Evolutionary conservation across 164 flowering plant genomes (phyloP).

Genomic region (Cinnamomum micranthum): DNA sequence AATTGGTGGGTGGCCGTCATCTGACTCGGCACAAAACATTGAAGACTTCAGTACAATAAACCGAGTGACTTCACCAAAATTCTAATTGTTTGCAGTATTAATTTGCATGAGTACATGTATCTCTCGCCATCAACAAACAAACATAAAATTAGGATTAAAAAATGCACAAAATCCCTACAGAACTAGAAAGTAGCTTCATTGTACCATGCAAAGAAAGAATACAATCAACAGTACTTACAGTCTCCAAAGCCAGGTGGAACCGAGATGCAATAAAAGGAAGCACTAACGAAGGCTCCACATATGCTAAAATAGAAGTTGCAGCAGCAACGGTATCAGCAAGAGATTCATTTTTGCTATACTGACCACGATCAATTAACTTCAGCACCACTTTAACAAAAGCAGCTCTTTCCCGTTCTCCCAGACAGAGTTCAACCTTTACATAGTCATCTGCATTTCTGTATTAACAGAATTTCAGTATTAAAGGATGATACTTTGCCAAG

Average conservation of each 20-base stretch:
- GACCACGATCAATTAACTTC: constrained; percentile 93
- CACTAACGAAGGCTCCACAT: constrained; percentile 85
- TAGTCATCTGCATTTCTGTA: constrained; percentile 43
- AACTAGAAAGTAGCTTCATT: not conserved
- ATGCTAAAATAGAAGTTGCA: constrained; percentile 85
- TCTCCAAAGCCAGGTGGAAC: constrained; percentile 90
- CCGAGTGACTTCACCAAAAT: not conserved
- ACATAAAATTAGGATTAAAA: not conserved
- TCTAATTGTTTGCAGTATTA: not conserved
- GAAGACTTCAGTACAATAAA: not conserved
- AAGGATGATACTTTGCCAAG: not conserved
- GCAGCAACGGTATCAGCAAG: constrained; percentile 94
- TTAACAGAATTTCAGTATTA: constrained; percentile 10
- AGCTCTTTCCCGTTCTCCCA: constrained; percentile 61
- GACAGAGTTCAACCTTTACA: constrained; percentile 27
- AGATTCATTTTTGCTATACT: constrained; percentile 90
- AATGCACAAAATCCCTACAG: not conserved
- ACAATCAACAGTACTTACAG: constrained; percentile 47
- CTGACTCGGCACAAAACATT: constrained; percentile 37
- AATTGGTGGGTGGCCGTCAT: constrained; percentile 97
- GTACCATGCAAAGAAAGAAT: not conserved
- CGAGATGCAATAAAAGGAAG: constrained; percentile 92
- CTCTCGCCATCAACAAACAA: not conserved
- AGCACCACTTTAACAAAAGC: constrained; percentile 68
- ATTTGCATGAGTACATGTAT: not conserved